Evolutionary conservation across 2,329 filamentous ascomycete species (phyloP), one percentile per base, ranked within the genome.

Genomic region (Ceratocystis smalleyi): DNA sequence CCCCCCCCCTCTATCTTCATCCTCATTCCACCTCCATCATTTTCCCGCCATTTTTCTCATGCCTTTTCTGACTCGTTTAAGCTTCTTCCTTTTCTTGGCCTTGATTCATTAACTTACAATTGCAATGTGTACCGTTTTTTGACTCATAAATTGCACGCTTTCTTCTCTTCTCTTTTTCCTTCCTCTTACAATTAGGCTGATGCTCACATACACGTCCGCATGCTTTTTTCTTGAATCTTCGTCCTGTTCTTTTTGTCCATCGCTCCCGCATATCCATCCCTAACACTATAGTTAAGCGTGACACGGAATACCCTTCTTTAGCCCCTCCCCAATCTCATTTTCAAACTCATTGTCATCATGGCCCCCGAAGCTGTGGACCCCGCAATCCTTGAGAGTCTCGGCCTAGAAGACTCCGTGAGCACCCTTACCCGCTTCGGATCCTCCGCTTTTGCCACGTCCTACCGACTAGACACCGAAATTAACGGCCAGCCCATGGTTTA

Each of bases 361-460:
- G 65, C 65, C 30, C 65, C 65, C 62, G 65, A 66, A 61, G 61
- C 62, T n/a, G 76, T 88, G 49, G 87, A 91, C 71, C 72, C 81
- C 1, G 83, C 84, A 30, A 82, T 90, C 47, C 71, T 82, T 17
- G 72, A 79, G 64, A 82, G 85, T 7, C 78, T 91, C 2, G 74
- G 75, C 5, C 77, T 90, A 5, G 79, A 86, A 64, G 74, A 80
- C 0, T 73, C 74, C 17, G 74, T 73, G 27, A 80, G 84, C 35
- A 80, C 75, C 54, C 79, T 89, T 12, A 75, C 78, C 1, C 76
- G 81, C 2, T 81, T 85, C 67, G 86, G 86, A 65, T 81, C 84
- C 59, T 87, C 85, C 1, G 84, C 84, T 51, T 88, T 87, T 68
- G 78, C 86, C 1, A 84, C 83, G 0, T 88, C 86, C 0, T 85